These are phyloP conservation scores for Ligustrum vulgare DNA, from an alignment of 257 asterid genomes.

Conservation along the genomic window DNA sequence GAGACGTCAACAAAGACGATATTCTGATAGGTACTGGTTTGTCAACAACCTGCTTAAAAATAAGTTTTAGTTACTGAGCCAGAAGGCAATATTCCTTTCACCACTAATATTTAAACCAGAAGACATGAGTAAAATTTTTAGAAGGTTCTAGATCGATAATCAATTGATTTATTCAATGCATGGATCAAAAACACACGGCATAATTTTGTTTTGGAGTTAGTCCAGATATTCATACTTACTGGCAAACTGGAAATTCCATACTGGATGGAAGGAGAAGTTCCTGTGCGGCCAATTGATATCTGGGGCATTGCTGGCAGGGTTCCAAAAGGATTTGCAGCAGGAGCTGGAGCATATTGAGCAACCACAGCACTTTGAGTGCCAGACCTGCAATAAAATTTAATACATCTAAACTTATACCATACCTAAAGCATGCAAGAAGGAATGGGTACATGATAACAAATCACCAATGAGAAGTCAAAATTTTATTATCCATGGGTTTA, in stretches of 20 bases:
- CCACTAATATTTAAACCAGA: conserved; percentile 1
- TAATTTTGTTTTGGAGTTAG: neutral
- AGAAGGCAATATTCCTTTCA: conserved; percentile 2
- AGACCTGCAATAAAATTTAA: conserved; percentile 47
- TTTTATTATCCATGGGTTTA: neutral
- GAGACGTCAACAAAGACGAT: conserved; percentile 80
- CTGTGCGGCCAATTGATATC: conserved; percentile 84
- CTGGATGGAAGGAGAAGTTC: conserved; percentile 85
- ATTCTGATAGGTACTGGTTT: conserved; percentile 74
- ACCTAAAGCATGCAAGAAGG: neutral
- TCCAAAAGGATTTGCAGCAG: conserved; percentile 82
- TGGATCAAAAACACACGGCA: conserved; percentile 16
- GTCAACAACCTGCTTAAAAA: conserved; percentile 70
- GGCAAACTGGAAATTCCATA: conserved; percentile 98
- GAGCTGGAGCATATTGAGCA: conserved; percentile 59
- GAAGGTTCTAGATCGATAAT: conserved; percentile 1
- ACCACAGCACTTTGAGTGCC: conserved; percentile 55
- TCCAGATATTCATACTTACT: conserved; percentile 48
- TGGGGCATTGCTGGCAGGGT: conserved; percentile 92
- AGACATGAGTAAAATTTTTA: neutral
- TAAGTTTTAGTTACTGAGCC: neutral
- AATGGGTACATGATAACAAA: neutral
- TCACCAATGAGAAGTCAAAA: conserved; percentile 1
- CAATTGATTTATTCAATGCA: conserved; percentile 2
- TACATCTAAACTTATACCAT: conserved; percentile 14